phyloP scores from a whole-genome alignment of 352 stramenopile genomes.

The Poterioochromonas sp. region DNA sequence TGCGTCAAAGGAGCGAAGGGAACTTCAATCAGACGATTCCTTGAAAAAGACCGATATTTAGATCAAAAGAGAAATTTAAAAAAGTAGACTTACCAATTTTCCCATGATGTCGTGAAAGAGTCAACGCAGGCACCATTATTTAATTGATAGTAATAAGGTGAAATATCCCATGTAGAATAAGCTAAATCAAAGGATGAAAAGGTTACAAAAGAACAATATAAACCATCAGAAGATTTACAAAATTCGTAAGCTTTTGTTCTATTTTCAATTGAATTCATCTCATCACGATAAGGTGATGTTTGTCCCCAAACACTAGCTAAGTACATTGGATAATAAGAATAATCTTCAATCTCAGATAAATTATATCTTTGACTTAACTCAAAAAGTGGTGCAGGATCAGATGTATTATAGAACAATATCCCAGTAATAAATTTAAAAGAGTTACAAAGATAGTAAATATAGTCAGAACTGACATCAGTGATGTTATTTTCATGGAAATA shows the following conservation, averaged over 20 bases:
- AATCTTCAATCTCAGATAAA: not conserved
- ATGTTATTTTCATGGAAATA: not conserved
- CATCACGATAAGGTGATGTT: not conserved
- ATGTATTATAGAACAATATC: not conserved
- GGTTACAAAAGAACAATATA: not conserved
- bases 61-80: too few species aligned
- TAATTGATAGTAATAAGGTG: not conserved
- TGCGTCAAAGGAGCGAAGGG: not conserved
- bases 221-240: not conserved
- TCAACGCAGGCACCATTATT: not conserved
- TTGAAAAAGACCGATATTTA: too few species aligned
- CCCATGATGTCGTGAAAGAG: not conserved
- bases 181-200: not conserved
- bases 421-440: not conserved
- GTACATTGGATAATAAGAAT: not conserved
- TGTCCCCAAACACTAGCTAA: not conserved
- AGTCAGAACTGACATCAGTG: not conserved
- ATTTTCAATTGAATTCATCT: not conserved
- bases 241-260: not conserved
- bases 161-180: not conserved
- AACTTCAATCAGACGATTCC: not conserved
- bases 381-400: not conserved
- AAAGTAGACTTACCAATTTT: too few species aligned
- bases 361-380: not conserved
- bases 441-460: too few species aligned